Percentiles rank a stretch among this genome's conserved stretches.
phyloP scores from a whole-genome alignment of 345 rosid genomes.

The Heritiera littoralis region DNA sequence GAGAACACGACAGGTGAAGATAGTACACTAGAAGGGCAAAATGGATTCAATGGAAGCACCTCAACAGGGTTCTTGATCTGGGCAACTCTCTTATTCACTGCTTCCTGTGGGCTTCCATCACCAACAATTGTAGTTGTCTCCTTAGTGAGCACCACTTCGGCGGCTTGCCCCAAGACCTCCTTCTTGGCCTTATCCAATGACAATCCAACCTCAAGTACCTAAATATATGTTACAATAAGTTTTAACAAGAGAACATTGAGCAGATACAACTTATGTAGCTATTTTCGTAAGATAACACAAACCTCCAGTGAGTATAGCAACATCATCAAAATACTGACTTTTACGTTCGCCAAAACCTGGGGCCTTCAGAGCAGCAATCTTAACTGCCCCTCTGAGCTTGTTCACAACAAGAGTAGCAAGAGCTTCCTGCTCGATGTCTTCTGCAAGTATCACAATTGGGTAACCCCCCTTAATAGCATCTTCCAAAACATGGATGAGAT shows the following conservation, averaged over 20 bases:
- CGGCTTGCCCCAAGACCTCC: slow-evolving; percentile 86
- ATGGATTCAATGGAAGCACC: slow-evolving; percentile 25
- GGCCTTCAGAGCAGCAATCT: slow-evolving; percentile 95
- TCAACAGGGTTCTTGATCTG: slow-evolving; percentile 90
- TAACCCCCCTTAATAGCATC: slow-evolving; percentile 81
- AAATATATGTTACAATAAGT: slow-evolving; percentile 7
- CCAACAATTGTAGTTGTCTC: slow-evolving; percentile 87
- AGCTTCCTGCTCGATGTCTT: slow-evolving; percentile 98
- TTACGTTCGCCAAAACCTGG: slow-evolving; percentile 98
- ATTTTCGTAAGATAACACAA: not conserved
- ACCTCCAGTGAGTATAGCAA: slow-evolving; percentile 93
- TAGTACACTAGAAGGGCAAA: not conserved
- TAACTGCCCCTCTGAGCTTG: slow-evolving; percentile 87
- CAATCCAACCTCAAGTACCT: slow-evolving; percentile 94
- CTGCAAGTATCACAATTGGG: slow-evolving; percentile 77
- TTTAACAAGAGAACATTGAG: not conserved
- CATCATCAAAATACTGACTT: slow-evolving; percentile 95
- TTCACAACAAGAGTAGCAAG: slow-evolving; percentile 94
- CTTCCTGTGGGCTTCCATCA: slow-evolving; percentile 98
- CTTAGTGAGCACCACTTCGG: slow-evolving; percentile 92
- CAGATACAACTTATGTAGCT: not conserved
- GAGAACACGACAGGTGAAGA: not conserved
- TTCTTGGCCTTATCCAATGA: slow-evolving; percentile 86
- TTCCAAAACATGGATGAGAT: slow-evolving; percentile 78
- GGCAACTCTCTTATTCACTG: slow-evolving; percentile 83